A percentile compares a stretch with the other conserved stretches of the same genome.
These are phyloP conservation scores for Candida tunisiensis DNA, from an alignment of 1,139 yeast genomes.

Conservation along the genomic window DNA sequence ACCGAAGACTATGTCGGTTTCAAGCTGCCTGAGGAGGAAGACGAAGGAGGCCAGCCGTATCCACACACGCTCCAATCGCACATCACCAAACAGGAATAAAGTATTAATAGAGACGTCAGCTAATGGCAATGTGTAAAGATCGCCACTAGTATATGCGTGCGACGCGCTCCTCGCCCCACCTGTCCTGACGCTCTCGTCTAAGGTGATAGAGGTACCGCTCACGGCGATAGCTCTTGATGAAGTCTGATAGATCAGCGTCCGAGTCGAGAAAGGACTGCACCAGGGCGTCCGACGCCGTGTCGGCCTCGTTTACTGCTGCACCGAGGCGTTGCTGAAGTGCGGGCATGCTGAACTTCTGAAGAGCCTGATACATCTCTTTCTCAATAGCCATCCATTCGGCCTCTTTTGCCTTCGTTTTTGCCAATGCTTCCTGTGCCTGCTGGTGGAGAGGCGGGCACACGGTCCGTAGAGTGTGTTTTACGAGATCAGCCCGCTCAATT, in stretches of 20 bases:
- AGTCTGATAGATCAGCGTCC: conserved; percentile 14
- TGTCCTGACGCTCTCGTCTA: conserved; percentile 39
- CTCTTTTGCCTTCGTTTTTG: conserved; percentile 8
- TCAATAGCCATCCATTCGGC: conserved; percentile 17
- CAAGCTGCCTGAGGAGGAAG: conserved; percentile 45
- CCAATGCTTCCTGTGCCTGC: conserved; percentile 4
- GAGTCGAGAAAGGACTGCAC: conserved; percentile 17
- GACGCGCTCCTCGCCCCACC: conserved; percentile 55
- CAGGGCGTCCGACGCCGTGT: conserved; percentile 18
- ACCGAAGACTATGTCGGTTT: conserved; percentile 74
- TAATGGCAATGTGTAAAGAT: conserved; percentile 1
- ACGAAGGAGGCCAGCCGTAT: conserved; percentile 7
- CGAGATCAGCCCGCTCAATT: conserved; percentile 1
- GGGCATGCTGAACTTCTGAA: conserved; percentile 20
- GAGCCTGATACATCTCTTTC: conserved; percentile 23
- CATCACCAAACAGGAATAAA: neutral
- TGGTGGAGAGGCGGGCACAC: conserved; percentile 10
- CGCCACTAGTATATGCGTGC: conserved; percentile 11
- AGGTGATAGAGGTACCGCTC: conserved; percentile 36
- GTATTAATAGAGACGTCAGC: neutral
- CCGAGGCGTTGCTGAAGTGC: conserved; percentile 17
- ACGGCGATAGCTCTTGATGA: conserved; percentile 32
- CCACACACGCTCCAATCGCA: no score
- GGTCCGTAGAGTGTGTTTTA: conserved; percentile 8
- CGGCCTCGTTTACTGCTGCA: conserved; percentile 16